phyloP scores from a whole-genome alignment of 768 basidiomycete species.

The Russula abietina region DNA sequence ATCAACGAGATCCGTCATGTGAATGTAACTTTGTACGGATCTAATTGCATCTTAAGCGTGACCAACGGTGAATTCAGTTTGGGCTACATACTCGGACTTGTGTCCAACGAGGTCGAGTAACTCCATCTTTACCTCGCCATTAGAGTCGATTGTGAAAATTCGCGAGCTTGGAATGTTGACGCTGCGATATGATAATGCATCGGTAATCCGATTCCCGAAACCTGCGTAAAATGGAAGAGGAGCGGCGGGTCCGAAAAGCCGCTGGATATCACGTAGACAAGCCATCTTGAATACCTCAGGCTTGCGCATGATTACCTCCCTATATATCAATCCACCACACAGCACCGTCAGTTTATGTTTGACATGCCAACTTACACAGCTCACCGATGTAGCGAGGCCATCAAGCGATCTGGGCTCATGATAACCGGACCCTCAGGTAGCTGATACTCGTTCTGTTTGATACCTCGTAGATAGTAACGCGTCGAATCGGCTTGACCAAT shows the following conservation, averaged over 20 bases:
- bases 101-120: conserved; percentile 94
- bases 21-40: conserved; percentile 66
- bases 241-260: conserved; percentile 70
- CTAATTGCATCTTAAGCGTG: not conserved
- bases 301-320: conserved; percentile 98
- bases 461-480: conserved; percentile 86
- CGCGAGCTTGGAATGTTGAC: conserved; percentile 91
- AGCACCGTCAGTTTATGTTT: not conserved
- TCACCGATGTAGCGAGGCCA: conserved; percentile 90
- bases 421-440: conserved; percentile 98
- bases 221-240: conserved; percentile 91
- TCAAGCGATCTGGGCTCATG: conserved; percentile 95
- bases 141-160: conserved; percentile 95
- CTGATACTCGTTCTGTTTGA: conserved; percentile 93
- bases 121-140: conserved; percentile 95
- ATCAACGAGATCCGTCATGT: conserved; percentile 99
- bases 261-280: conserved; percentile 88
- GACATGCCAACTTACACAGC: conserved; percentile 26
- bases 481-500: conserved; percentile 98
- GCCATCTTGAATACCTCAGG: conserved; percentile 99
- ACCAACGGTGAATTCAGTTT: not conserved
- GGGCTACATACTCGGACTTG: conserved; percentile 74
- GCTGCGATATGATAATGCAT: conserved; percentile 94
- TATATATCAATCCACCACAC: conserved; percentile 30
- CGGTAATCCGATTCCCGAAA: conserved; percentile 97